These are phyloP conservation scores for Sclerotinia spermophila DNA, from an alignment of 2,329 filamentous ascomycete genomes.

Conservation along the genomic window DNA sequence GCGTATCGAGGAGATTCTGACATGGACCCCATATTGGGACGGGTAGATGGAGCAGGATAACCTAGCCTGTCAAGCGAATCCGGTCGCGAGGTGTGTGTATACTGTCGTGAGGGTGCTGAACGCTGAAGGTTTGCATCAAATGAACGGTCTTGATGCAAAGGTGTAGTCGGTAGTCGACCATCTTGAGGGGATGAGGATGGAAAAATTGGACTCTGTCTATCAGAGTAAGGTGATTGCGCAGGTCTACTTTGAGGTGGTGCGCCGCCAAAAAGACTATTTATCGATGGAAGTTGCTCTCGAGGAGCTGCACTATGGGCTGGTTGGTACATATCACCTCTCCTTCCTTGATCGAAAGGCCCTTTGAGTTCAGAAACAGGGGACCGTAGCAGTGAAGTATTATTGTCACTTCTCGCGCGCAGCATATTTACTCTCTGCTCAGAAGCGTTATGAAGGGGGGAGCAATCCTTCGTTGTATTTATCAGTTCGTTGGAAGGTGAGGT, in stretches of 20 bases:
- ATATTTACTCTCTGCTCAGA: conserved; percentile 19
- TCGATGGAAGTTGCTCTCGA: conserved; percentile 36
- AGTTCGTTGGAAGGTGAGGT: conserved; percentile 26
- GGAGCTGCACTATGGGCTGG: conserved; percentile 23
- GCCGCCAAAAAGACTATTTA: conserved; percentile 37
- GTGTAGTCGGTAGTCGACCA: conserved; percentile 29
- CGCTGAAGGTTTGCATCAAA: conserved; percentile 34
- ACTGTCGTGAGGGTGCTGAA: conserved; percentile 24
- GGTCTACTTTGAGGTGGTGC: conserved; percentile 26
- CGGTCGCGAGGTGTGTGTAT: conserved; percentile 28
- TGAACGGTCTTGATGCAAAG: conserved; percentile 29
- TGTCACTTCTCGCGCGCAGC: conserved; percentile 24
- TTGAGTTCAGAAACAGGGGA: conserved; percentile 29
- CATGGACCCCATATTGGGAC: conserved; percentile 18
- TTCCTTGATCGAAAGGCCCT: conserved; percentile 18
- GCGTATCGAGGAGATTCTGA: conserved; percentile 36
- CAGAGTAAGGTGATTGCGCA: conserved; percentile 34
- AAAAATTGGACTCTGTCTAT: conserved; percentile 35
- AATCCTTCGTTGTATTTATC: conserved; percentile 25
- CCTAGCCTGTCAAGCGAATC: conserved; percentile 30
- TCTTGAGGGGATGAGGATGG: conserved; percentile 31
- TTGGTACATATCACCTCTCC: conserved; percentile 30
- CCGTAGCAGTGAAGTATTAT: conserved; percentile 24
- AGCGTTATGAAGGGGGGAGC: conserved; percentile 14
- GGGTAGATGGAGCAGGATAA: conserved; percentile 29